Conservation (phyloP, 176 grass and related monocot species). For the Pontederia paniculata region DNA sequence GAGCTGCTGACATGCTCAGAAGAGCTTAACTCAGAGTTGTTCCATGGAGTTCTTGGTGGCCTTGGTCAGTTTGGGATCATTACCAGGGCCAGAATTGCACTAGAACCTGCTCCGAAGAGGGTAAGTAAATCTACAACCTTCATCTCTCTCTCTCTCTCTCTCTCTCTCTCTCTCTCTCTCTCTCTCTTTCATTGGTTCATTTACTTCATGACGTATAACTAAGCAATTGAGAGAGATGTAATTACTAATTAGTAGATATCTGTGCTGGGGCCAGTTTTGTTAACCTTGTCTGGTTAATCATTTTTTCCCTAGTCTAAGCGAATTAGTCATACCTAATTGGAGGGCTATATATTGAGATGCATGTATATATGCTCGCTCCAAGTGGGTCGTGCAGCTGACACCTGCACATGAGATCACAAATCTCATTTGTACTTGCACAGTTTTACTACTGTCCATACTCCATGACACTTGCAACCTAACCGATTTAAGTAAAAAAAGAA, state of each 20-base stretch:
- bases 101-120: constrained; percentile 70
- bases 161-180: constrained; percentile 8
- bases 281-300: too few relatives aligned
- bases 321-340: background rate
- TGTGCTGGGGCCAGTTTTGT: too few relatives aligned
- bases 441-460: background rate
- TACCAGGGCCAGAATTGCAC: constrained; percentile 83
- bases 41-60: constrained; percentile 72
- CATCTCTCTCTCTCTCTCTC: background rate
- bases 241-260: too few relatives aligned
- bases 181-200: background rate
- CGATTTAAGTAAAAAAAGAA: too few relatives aligned
- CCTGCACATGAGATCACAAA: background rate
- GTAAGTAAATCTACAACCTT: constrained; percentile 14
- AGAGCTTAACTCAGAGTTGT: constrained; percentile 48
- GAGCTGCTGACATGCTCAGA: constrained; percentile 73
- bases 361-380: background rate
- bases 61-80: constrained; percentile 91
- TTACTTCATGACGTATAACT: too few relatives aligned
- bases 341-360: background rate
- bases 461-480: background rate
- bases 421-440: background rate
- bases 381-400: background rate
- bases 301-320: background rate
- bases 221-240: too few relatives aligned